Base-by-base conservation (phyloP, 352 stramenopile genomes). In the Halophytophthora polymorphica region DNA sequence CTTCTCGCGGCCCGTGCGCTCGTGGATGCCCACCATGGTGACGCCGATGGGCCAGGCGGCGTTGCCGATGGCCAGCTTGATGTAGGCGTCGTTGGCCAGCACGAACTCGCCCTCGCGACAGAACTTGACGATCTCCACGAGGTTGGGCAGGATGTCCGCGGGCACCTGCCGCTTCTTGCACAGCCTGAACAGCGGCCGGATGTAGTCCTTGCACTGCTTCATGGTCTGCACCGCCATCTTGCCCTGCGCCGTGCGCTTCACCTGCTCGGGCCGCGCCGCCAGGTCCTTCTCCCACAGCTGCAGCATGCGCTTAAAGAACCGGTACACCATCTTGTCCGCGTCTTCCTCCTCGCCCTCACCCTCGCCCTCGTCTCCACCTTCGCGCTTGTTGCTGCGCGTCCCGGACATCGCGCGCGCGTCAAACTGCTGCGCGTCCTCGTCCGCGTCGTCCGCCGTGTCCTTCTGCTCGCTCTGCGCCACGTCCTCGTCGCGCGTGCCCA, bases 151-250 rank as follows among this genome's bases (percentile, higher is more conserved):
- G 45, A 98, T 95, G 53, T 95, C 89, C 1, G 72, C 39, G 12
- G 96, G 88, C 18, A 99, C 73, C 35, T 88, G 59, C 33, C 93
- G 77, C 43, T 83, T 72, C 77, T 99, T 98, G 68, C 89, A 98
- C 28, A 98, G 68, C 71, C 98, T 98, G 62, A 99, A 98, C 21
- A 99, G 69, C 18, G 96, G 96, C 0, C 93, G 88, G 60, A 99
- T 98, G 72, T 99, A 99, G 71, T 99, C 96, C 58, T 98, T 98
- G 74, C 93, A 98, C 80, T 99, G 95, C 71, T 99, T 98, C 66
- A 98, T 90, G 8, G 96, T 98, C 78, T 98, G 98, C 38, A 88
- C 97, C 39, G 97, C 95, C 41, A 97, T 96, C 58, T 94, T 94
- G 42, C 95, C 95, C 45, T 96, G 83, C 11, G 88, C 82, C 28